Conservation (phyloP, 1,284 basidiomycete genomes). For the Gymnopus androsaceus region DNA sequence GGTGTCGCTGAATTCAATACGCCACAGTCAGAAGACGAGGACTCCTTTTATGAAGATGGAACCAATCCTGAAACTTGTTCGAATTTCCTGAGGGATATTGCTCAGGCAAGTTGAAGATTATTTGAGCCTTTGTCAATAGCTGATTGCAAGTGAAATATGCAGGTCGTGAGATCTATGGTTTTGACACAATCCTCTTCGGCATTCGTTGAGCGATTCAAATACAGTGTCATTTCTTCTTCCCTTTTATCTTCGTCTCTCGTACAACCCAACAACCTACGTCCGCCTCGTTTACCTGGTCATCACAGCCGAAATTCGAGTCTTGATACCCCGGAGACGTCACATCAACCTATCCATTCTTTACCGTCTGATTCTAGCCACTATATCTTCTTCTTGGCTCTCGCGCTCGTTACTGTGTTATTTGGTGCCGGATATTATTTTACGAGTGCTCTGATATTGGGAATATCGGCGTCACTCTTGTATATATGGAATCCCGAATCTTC, state of each 20-base stretch:
- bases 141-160: constrained; percentile 6
- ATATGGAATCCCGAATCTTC: constrained; percentile 39
- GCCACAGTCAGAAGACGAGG: constrained; percentile 33
- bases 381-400: constrained; percentile 40
- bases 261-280: constrained; percentile 33
- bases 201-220: constrained; percentile 81
- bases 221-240: constrained; percentile 81
- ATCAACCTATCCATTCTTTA: constrained; percentile 24
- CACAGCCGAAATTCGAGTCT: constrained; percentile 45
- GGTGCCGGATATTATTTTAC: constrained; percentile 50
- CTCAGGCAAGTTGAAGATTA: constrained; percentile 36
- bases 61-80: constrained; percentile 39
- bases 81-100: constrained; percentile 32
- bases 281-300: constrained; percentile 45
- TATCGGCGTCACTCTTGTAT: constrained; percentile 43
- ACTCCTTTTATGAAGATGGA: constrained; percentile 31
- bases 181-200: constrained; percentile 38
- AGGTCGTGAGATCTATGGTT: constrained; percentile 27
- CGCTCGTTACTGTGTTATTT: constrained; percentile 44
- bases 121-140: neutral
- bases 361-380: constrained; percentile 37
- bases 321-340: constrained; percentile 25
- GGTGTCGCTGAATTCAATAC: constrained; percentile 28
- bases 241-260: constrained; percentile 57
- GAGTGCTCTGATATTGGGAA: constrained; percentile 42